phyloP scores from a whole-genome alignment of 1,284 basidiomycete genomes.

The Microbotryomycetes sp. region DNA sequence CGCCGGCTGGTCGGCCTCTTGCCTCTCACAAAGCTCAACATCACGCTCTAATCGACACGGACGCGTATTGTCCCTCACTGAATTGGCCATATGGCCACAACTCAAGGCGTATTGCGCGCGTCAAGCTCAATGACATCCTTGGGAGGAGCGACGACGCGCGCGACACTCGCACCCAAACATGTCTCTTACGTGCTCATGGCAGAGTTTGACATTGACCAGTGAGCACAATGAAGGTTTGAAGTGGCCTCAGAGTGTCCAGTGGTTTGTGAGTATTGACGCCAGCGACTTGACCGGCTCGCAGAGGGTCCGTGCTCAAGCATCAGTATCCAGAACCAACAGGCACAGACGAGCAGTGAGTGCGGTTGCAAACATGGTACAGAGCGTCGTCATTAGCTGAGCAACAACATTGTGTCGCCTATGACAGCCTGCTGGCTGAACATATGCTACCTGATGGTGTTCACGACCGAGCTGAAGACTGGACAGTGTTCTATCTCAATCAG shows the following conservation, averaged over 20 bases:
- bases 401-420: not conserved
- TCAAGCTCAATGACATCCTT: not conserved
- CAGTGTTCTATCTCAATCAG: constrained; percentile 94
- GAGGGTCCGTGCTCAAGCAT: constrained; percentile 78
- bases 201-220: constrained; percentile 86
- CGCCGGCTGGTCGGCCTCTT: no score
- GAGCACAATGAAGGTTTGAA: no score
- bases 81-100: not conserved
- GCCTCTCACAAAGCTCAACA: not conserved
- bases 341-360: constrained; percentile 75
- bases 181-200: constrained; percentile 88
- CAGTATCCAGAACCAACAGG: constrained; percentile 89
- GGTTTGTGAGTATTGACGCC: no score
- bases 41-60: no score
- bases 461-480: constrained; percentile 91
- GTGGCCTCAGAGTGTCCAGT: no score
- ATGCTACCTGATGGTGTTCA: constrained; percentile 99
- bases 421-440: constrained; percentile 83
- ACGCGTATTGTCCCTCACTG: no score
- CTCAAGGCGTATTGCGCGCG: not conserved
- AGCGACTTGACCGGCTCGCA: no score
- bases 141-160: not conserved
- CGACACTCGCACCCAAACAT: constrained; percentile 49
- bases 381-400: not conserved
- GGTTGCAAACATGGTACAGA: constrained; percentile 9